Conservation (phyloP, 495 filamentous ascomycete genomes). For the Penicillium atrosanguineum region DNA sequence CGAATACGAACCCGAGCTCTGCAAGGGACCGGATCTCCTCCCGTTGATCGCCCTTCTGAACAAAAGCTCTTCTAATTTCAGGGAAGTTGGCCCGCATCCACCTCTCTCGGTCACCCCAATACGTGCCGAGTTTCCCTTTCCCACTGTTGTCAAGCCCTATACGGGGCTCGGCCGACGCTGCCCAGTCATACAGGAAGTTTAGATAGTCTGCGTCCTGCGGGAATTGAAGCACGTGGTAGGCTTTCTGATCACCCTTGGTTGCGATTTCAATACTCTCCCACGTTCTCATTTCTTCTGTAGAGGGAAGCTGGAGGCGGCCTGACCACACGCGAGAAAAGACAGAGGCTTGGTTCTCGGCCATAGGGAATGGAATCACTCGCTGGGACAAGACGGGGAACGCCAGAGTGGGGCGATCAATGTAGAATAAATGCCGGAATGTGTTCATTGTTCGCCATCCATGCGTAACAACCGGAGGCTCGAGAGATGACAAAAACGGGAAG, state of each 20-base stretch:
- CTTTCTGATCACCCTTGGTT: conserved; percentile 46
- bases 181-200: conserved; percentile 66
- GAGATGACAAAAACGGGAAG: conserved; percentile 53
- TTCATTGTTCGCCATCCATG: conserved; percentile 67
- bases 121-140: conserved; percentile 61
- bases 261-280: conserved; percentile 55
- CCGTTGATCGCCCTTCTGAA: conserved; percentile 44
- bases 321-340: conserved; percentile 75
- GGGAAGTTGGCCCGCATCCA: conserved; percentile 60
- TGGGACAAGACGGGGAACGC: conserved; percentile 73
- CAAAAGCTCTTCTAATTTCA: conserved; percentile 55
- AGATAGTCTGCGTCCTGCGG: conserved; percentile 78
- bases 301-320: conserved; percentile 61
- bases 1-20: conserved; percentile 61
- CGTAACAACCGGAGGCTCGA: conserved; percentile 58
- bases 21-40: conserved; percentile 44
- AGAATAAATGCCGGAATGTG: conserved; percentile 76
- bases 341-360: conserved; percentile 75
- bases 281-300: conserved; percentile 55
- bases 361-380: conserved; percentile 79
- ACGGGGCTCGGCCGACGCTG: conserved; percentile 39
- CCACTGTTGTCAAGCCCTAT: conserved; percentile 43
- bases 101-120: conserved; percentile 63
- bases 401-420: conserved; percentile 71
- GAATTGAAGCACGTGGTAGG: conserved; percentile 66